Evolutionary conservation across 192 early-diverging fungal genomes (phyloP), one percentile per base, ranked within the genome.

Genomic region (Funneliformis geosporum): DNA sequence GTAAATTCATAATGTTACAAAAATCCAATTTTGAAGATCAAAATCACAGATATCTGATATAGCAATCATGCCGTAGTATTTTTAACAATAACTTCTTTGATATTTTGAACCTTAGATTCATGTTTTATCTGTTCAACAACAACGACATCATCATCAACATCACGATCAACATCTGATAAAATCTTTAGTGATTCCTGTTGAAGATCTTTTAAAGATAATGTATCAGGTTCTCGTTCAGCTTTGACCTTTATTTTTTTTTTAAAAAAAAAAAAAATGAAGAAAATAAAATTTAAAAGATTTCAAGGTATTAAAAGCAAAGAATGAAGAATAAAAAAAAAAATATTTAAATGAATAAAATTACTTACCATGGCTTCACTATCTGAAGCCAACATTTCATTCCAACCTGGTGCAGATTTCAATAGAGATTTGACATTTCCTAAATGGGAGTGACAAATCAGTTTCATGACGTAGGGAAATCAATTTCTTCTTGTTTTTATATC

Each of bases 281-380:
- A 46, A 46, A 46, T 46, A 46, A 43, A 43, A 43, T 5, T 9
- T 4, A 44, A 44, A 44, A 44, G 9, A 5, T 9, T 44, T 44
- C 9, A 44, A 44, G 9, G 9, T 9, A 44, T 44, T 43, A 61
- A 62, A 62, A 9, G 60, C 9, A 10, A 25, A 62, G n/a, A n/a
- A n/a, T n/a, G n/a, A n/a, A 21, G 7, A 62, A n/a, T 27, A 62
- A 21, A n/a, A 9, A 62, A 62, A 9, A 0, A 4, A 23, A 67
- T 40, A 18, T 67, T 38, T 12, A 1, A 16, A 38, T 67, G n/a
- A 28, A 9, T 5, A 28, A 65, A 33, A 28, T 67, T 38, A 18
- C 60, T 61, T 47, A 78, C 76, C 43, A 68, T n/a, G 10, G 76
- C 76, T 67, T 78, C 76, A 28, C 76, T 78, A 21, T 78, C 76